phyloP scores from a whole-genome alignment of 2,329 filamentous ascomycete genomes.

The Myotisia sp. region DNA sequence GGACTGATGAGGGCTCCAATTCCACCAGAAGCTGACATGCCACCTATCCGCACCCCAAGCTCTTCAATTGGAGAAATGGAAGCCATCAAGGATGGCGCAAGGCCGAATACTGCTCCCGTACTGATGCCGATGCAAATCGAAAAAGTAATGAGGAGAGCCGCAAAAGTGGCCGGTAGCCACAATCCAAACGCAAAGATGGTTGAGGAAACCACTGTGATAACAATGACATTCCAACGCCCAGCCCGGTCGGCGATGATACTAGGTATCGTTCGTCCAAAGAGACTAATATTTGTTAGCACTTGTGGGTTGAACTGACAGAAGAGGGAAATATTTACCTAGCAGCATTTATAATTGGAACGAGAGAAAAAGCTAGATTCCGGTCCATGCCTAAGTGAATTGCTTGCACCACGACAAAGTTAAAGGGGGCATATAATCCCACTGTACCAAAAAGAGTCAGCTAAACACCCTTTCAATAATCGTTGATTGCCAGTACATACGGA shows the following conservation, averaged over 20 bases:
- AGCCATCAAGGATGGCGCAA: not conserved
- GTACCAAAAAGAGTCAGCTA: not conserved
- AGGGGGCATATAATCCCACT: constrained; percentile 5
- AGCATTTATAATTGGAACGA: constrained; percentile 18
- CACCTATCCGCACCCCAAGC: constrained; percentile 2
- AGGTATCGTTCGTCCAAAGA: constrained; percentile 2
- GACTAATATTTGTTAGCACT: not conserved
- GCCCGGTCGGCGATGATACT: constrained; percentile 2
- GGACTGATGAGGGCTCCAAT: constrained; percentile 1
- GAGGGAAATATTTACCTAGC: constrained; percentile 10
- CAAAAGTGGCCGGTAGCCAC: constrained; percentile 27
- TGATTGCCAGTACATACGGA: not conserved
- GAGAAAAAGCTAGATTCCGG: constrained; percentile 14
- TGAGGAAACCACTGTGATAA: not conserved
- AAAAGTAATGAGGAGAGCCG: constrained; percentile 17
- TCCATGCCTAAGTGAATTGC: constrained; percentile 15
- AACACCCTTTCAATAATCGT: too few species aligned
- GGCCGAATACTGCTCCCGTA: constrained; percentile 2
- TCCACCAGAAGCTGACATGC: not conserved
- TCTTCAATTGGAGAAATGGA: constrained; percentile 3
- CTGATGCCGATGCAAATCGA: constrained; percentile 1
- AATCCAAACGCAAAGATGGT: constrained; percentile 1
- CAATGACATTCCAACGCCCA: constrained; percentile 3
- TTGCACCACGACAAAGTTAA: constrained; percentile 14
- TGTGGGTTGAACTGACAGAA: not conserved